phyloP scores from a whole-genome alignment of 345 rosid genomes.

The Nephelium lappaceum region DNA sequence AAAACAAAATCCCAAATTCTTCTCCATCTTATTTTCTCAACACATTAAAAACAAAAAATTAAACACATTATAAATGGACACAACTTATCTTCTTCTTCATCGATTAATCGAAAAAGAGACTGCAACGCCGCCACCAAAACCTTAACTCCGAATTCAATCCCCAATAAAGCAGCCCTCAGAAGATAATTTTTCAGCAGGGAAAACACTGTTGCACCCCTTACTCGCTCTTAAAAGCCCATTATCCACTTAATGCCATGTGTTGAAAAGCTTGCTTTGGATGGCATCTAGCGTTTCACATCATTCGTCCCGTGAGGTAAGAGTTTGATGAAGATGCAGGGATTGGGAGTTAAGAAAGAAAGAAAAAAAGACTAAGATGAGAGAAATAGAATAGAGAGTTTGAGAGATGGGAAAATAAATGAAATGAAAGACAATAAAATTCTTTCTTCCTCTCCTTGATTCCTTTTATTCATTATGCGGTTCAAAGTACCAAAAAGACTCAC shows the following conservation, averaged over 20 bases:
- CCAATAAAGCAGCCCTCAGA: constrained; percentile 34
- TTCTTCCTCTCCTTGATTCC: too few relatives aligned
- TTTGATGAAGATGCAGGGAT: too few relatives aligned
- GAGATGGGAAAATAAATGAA: too few relatives aligned
- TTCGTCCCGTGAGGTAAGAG: constrained; percentile 80
- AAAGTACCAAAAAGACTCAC: too few relatives aligned
- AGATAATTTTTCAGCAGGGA: constrained; percentile 60
- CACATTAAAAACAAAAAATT: not conserved
- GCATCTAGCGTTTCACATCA: constrained; percentile 52
- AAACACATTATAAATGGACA: not conserved
- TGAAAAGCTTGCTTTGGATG: constrained; percentile 46
- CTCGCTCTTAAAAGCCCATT: constrained; percentile 60
- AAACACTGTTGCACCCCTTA: constrained; percentile 22
- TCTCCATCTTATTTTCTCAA: too few relatives aligned
- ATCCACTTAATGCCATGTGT: constrained; percentile 57
- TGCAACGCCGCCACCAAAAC: constrained; percentile 37
- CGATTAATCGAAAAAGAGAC: constrained; percentile 64
- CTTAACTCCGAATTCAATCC: constrained; percentile 47
- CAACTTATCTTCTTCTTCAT: constrained; percentile 53
- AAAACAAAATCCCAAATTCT: too few relatives aligned
- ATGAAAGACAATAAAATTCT: too few relatives aligned
- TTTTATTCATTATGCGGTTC: too few relatives aligned
- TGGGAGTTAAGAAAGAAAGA: too few relatives aligned
- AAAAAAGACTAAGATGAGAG: too few relatives aligned
- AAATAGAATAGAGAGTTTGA: too few relatives aligned